phyloP scores from a whole-genome alignment of 345 rosid genomes.

The Salix dunnii region DNA sequence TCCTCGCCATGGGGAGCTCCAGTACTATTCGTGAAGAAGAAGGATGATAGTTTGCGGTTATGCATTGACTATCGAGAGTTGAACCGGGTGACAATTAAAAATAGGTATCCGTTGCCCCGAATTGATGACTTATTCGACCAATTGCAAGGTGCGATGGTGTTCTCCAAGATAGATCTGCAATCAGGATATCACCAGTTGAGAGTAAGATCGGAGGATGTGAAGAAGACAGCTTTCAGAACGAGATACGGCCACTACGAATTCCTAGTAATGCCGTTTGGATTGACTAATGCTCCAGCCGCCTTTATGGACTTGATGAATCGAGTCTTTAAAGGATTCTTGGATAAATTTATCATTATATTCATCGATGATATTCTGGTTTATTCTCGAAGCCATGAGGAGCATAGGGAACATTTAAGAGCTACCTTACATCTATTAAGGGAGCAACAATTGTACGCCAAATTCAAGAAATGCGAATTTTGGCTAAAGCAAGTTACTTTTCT shows the following conservation, averaged over 20 bases:
- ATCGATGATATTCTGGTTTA: conserved; percentile 4
- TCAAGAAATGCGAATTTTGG: not conserved
- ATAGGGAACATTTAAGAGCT: not conserved
- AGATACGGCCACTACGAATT: conserved; percentile 1
- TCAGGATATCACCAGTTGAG: not conserved
- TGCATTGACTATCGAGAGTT: no score
- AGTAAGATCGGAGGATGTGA: not conserved
- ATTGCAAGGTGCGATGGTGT: not conserved
- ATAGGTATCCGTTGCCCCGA: no score
- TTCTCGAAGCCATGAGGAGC: not conserved
- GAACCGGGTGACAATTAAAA: no score
- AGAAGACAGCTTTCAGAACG: not conserved
- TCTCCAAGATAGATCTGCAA: not conserved
- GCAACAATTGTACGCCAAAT: not conserved
- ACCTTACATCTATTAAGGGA: not conserved
- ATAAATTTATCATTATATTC: not conserved
- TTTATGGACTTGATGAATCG: conserved; percentile 6
- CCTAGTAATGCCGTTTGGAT: not conserved
- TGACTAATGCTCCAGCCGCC: no score
- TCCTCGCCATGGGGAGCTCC: no score
- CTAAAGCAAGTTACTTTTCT: not conserved
- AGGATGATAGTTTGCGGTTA: no score
- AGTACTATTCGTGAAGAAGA: no score
- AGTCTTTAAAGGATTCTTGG: not conserved
- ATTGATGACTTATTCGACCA: not conserved